Conservation (phyloP, 2,329 filamentous ascomycete genomes). For the Clonostachys sp. region DNA sequence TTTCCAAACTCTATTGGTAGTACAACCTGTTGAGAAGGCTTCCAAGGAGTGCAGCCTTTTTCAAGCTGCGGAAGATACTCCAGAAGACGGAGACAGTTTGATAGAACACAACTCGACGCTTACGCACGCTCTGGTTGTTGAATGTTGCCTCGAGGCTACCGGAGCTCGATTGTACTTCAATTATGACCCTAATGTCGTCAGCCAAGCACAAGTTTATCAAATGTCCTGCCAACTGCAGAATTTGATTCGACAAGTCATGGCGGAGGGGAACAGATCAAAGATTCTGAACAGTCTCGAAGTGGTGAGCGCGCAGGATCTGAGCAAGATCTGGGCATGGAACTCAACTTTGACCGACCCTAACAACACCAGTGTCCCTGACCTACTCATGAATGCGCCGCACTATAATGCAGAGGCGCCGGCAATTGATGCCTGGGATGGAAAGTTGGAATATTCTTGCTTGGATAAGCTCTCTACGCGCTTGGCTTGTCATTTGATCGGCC, state of each 20-base stretch:
- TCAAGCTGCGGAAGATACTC: neutral
- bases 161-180: neutral
- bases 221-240: neutral
- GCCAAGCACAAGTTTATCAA: neutral
- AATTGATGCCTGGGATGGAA: conserved; percentile 16
- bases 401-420: conserved; percentile 3
- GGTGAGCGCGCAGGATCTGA: neutral
- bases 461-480: conserved; percentile 9
- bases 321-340: neutral
- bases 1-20: conserved; percentile 5
- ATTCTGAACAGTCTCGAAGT: no score
- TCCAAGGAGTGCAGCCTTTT: neutral
- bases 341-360: neutral
- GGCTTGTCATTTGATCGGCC: conserved; percentile 5
- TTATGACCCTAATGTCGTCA: neutral
- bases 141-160: neutral
- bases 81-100: no score
- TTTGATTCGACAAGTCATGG: neutral
- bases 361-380: neutral
- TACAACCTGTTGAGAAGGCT: conserved; percentile 5
- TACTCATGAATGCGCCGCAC: neutral
- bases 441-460: conserved; percentile 12
- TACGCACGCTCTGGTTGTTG: neutral
- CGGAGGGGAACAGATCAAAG: neutral
- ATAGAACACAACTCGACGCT: neutral